Conservation (phyloP, 208 protist species). For the Crithidia brevicula region DNA sequence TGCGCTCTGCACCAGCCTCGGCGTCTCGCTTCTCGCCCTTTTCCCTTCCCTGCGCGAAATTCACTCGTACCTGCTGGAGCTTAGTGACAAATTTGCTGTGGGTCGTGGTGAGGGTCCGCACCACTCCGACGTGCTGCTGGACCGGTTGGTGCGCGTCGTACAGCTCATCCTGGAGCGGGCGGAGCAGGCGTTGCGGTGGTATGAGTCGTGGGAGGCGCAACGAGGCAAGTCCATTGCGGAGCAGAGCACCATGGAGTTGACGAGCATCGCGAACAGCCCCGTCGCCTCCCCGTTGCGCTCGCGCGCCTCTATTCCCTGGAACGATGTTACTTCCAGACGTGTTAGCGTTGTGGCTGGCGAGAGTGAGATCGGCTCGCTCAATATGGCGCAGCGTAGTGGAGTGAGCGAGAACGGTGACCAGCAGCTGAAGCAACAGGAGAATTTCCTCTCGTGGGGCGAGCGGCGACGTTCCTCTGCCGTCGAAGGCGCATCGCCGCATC, state of each 20-base stretch:
- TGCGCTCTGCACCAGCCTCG: conserved; percentile 53
- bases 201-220: conserved; percentile 33
- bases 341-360: conserved; percentile 1
- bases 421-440: neutral
- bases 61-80: conserved; percentile 64
- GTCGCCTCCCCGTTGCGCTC: conserved; percentile 7
- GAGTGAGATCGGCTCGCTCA: neutral
- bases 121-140: conserved; percentile 30
- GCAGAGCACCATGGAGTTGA: neutral
- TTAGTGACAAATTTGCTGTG: conserved; percentile 30
- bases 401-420: no score
- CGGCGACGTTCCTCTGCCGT: neutral
- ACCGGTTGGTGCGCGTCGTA: conserved; percentile 39
- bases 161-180: conserved; percentile 35
- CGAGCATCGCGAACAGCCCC: conserved; percentile 1
- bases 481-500: conserved; percentile 20
- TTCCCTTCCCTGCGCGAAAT: conserved; percentile 65
- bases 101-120: conserved; percentile 17
- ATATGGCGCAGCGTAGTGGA: neutral
- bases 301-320: conserved; percentile 3
- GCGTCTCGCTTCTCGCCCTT: conserved; percentile 44
- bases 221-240: conserved; percentile 1
- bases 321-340: neutral
- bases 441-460: neutral
- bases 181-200: conserved; percentile 30